phyloP scores from a whole-genome alignment of 352 stramenopile genomes.

The Phytophthora multivora region DNA sequence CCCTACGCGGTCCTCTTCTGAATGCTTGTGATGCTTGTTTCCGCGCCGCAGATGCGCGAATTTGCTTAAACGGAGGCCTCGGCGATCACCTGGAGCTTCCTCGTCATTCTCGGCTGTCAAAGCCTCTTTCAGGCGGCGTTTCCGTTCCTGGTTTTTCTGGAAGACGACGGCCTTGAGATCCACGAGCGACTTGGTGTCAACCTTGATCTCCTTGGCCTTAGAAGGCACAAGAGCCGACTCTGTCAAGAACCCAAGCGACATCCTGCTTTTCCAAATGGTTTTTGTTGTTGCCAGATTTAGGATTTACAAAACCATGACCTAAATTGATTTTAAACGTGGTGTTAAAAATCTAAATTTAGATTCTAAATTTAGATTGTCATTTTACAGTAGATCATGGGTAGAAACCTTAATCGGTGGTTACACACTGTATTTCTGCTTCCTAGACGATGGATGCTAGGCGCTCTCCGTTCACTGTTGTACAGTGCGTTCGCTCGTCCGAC shows the following conservation, averaged over 20 bases:
- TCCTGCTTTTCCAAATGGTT: slow-evolving; percentile 20
- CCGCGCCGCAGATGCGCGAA: slow-evolving; percentile 52
- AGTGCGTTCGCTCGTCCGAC: too few relatives aligned
- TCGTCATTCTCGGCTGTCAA: slow-evolving; percentile 29
- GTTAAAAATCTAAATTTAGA: too few relatives aligned
- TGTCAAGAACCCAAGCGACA: slow-evolving; percentile 93
- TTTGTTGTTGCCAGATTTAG: neutral
- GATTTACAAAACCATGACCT: neutral
- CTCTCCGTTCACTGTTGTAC: too few relatives aligned
- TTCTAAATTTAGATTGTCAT: too few relatives aligned
- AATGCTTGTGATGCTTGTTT: slow-evolving; percentile 41
- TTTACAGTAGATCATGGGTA: too few relatives aligned
- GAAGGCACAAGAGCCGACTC: slow-evolving; percentile 91
- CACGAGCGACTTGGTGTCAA: slow-evolving; percentile 84
- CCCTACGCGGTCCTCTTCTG: slow-evolving; percentile 27
- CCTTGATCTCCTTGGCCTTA: slow-evolving; percentile 89
- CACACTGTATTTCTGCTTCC: neutral
- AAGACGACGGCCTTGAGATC: slow-evolving; percentile 86
- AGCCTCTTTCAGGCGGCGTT: slow-evolving; percentile 54
- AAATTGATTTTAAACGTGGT: too few relatives aligned
- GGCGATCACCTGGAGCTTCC: neutral
- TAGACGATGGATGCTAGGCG: neutral
- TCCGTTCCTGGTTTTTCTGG: slow-evolving; percentile 81
- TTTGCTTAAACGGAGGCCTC: slow-evolving; percentile 33
- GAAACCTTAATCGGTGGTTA: slow-evolving; percentile 12